Evolutionary conservation across 2,329 filamentous ascomycete genomes (phyloP).

Genomic region (Microdochium paspali): DNA sequence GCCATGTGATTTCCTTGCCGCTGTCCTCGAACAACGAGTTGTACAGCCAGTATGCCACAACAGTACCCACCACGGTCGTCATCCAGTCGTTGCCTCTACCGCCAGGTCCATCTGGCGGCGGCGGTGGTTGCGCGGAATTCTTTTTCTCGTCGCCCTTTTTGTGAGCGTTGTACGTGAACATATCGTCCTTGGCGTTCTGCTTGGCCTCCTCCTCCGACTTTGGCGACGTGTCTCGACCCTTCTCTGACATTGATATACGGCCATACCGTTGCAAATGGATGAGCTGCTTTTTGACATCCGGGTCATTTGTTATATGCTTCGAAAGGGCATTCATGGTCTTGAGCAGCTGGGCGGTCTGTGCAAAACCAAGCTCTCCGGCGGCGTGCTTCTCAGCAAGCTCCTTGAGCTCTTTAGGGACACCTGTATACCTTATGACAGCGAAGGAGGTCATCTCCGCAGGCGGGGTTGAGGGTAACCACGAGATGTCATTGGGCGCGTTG

Average conservation of each 20-base stretch:
- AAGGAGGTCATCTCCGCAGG: slow-evolving; percentile 1
- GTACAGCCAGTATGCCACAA: slow-evolving; percentile 33
- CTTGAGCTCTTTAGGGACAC: slow-evolving; percentile 9
- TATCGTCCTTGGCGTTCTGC: slow-evolving; percentile 12
- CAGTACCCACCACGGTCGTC: slow-evolving; percentile 42
- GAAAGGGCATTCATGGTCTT: slow-evolving; percentile 8
- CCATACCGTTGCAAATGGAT: background rate
- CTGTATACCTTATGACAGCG: slow-evolving; percentile 6
- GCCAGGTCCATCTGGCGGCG: slow-evolving; percentile 5
- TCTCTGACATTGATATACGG: too few species aligned
- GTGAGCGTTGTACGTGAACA: slow-evolving; percentile 8
- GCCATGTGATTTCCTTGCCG: slow-evolving; percentile 82
- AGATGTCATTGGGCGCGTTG: background rate
- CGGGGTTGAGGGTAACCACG: background rate
- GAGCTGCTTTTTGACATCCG: background rate
- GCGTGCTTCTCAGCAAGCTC: slow-evolving; percentile 7
- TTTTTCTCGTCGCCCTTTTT: slow-evolving; percentile 6
- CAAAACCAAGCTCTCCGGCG: slow-evolving; percentile 1
- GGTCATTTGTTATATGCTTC: background rate
- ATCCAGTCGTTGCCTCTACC: slow-evolving; percentile 21
- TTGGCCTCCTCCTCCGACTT: background rate
- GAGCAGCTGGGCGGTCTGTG: slow-evolving; percentile 8
- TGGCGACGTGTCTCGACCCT: background rate
- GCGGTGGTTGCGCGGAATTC: slow-evolving; percentile 22
- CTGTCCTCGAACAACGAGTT: slow-evolving; percentile 32